Conservation (phyloP, 257 asterid genomes). For the Nemophila menziesii region DNA sequence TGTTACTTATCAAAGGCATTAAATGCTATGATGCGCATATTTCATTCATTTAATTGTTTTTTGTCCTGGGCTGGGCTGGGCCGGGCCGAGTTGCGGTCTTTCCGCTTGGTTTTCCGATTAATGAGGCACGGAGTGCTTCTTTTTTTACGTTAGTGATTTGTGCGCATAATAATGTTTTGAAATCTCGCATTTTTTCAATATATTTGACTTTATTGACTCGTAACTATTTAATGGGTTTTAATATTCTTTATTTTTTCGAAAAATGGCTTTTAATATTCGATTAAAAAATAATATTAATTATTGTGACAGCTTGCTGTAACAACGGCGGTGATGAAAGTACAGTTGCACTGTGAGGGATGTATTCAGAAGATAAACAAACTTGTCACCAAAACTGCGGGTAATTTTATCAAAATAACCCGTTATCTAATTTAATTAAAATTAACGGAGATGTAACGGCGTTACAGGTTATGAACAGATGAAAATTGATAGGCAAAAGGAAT, state of each 20-base stretch:
- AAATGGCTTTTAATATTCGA: not conserved
- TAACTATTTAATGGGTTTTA: too few relatives aligned
- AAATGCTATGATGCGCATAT: not conserved
- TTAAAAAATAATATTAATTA: too few relatives aligned
- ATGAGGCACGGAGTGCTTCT: too few relatives aligned
- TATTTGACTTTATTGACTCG: too few relatives aligned
- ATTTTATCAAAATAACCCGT: not conserved
- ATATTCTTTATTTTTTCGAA: too few relatives aligned
- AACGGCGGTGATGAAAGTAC: slow-evolving; percentile 48
- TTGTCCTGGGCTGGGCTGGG: not conserved
- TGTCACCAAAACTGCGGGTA: slow-evolving; percentile 56
- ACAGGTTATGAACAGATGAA: slow-evolving; percentile 55
- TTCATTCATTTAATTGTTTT: not conserved
- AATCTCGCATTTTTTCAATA: slow-evolving; percentile 17
- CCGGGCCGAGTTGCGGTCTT: not conserved
- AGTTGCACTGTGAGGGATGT: slow-evolving; percentile 85
- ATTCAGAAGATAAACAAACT: slow-evolving; percentile 42
- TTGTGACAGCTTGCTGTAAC: slow-evolving; percentile 35
- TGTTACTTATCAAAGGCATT: not conserved
- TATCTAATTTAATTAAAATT: not conserved
- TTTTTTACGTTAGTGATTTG: not conserved
- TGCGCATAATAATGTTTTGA: slow-evolving; percentile 24
- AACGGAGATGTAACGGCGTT: slow-evolving; percentile 2
- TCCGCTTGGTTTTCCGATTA: too few relatives aligned
- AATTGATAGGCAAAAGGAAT: slow-evolving; percentile 49